A percentile compares a stretch with the other conserved stretches of the same genome.
These are phyloP conservation scores for Solanum hybrid DNA, from an alignment of 305 asterid genomes.

Conservation along the genomic window DNA sequence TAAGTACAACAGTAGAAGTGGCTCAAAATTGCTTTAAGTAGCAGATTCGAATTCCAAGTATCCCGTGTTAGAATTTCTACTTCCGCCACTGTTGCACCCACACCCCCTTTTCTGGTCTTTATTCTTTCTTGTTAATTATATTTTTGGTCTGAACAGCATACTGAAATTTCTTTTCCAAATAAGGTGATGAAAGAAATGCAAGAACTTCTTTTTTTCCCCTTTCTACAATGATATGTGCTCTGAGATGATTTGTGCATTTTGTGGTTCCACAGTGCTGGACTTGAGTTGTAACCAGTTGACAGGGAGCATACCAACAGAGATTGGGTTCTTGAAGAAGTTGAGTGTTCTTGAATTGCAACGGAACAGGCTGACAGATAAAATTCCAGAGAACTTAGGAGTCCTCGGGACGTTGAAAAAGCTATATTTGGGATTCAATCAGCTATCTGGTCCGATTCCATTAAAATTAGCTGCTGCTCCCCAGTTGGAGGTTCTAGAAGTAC, in stretches of 20 bases:
- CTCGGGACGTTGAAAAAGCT: conserved; percentile 37
- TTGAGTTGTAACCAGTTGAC: conserved; percentile 57
- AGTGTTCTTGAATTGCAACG: conserved; percentile 41
- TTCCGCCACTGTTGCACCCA: not conserved
- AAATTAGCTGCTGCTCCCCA: conserved; percentile 35
- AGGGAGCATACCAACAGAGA: conserved; percentile 56
- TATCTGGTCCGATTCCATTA: conserved; percentile 65
- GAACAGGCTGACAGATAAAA: conserved; percentile 44
- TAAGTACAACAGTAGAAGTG: not conserved
- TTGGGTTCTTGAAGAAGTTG: conserved; percentile 47
- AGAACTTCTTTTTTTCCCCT: not conserved
- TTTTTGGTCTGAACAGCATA: not conserved
- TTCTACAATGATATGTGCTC: not conserved
- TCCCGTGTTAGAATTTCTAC: not conserved
- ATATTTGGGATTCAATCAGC: conserved; percentile 50
- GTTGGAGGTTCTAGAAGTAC: conserved; percentile 57
- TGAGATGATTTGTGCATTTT: not conserved
- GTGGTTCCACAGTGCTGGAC: conserved; percentile 57
- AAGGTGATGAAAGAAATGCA: not conserved
- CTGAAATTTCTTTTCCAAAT: not conserved
- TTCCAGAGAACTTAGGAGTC: conserved; percentile 56
- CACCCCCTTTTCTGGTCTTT: not conserved
- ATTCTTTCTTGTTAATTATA: not conserved
- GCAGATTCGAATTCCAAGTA: not conserved
- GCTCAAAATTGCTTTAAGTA: not conserved